Conservation (phyloP, 345 rosid species). For the Dovyalis caffra region DNA sequence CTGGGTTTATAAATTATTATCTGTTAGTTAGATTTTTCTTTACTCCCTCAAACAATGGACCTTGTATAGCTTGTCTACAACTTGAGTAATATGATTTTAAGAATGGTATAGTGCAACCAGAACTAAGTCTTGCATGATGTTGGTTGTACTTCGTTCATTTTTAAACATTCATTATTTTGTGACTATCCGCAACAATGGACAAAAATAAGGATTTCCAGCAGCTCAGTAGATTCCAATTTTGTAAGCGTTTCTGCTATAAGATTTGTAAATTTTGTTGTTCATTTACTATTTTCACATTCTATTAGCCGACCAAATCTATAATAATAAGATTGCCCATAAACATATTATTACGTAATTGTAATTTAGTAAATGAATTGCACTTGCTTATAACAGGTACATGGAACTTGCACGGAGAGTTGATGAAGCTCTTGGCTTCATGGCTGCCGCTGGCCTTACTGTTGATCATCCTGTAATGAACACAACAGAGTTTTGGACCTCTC, state of each 20-base stretch:
- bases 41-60: too few species aligned
- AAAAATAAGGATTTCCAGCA: not conserved
- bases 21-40: not conserved
- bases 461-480: constrained; percentile 62
- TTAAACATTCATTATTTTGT: not conserved
- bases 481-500: constrained; percentile 66
- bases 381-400: constrained; percentile 35
- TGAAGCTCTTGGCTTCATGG: constrained; percentile 70
- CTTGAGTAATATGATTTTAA: not conserved
- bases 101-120: not conserved
- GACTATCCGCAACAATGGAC: too few species aligned
- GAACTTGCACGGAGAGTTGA: constrained; percentile 66
- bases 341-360: not conserved
- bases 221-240: not conserved
- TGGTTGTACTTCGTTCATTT: not conserved
- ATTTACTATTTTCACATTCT: not conserved
- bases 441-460: constrained; percentile 61
- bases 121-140: not conserved
- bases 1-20: not conserved
- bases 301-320: not conserved
- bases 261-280: not conserved
- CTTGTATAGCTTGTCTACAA: not conserved
- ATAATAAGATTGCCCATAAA: not conserved
- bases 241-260: not conserved
- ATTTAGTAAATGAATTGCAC: not conserved